Evolutionary conservation across 495 filamentous ascomycete species (phyloP).

Genomic region (Acidomyces sp.): DNA sequence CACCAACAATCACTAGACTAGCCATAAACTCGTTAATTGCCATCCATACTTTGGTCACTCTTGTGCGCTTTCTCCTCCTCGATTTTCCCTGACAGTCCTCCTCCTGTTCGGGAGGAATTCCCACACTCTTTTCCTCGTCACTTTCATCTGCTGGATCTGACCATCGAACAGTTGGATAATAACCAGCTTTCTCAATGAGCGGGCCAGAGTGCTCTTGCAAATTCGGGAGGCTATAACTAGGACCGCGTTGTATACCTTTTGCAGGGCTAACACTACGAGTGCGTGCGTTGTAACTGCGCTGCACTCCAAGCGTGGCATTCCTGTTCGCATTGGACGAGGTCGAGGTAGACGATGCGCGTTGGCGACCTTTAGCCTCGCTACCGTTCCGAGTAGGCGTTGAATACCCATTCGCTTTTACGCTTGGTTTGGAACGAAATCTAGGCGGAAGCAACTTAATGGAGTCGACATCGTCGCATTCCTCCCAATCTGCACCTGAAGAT

Average conservation of each 20-base stretch:
- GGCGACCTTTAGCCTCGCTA: constrained; percentile 5
- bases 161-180: constrained; percentile 12
- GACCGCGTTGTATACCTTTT: background rate
- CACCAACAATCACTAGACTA: constrained; percentile 20
- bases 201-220: background rate
- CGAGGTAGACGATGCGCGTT: constrained; percentile 12
- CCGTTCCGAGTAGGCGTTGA: constrained; percentile 1
- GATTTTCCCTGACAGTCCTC: constrained; percentile 18
- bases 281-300: constrained; percentile 17
- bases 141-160: constrained; percentile 17
- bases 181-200: constrained; percentile 12
- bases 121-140: constrained; percentile 15
- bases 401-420: constrained; percentile 4
- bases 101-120: background rate
- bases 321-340: background rate
- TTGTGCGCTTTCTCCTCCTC: constrained; percentile 17
- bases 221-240: background rate
- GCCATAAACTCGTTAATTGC: constrained; percentile 21
- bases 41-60: constrained; percentile 9
- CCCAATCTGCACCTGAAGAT: background rate
- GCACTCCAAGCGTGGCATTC: constrained; percentile 4
- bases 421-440: background rate
- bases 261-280: constrained; percentile 19
- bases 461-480: background rate
- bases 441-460: constrained; percentile 1